These are phyloP conservation scores for Symbiodinium natans DNA, from an alignment of 73 alveolate genomes.

Conservation along the genomic window DNA sequence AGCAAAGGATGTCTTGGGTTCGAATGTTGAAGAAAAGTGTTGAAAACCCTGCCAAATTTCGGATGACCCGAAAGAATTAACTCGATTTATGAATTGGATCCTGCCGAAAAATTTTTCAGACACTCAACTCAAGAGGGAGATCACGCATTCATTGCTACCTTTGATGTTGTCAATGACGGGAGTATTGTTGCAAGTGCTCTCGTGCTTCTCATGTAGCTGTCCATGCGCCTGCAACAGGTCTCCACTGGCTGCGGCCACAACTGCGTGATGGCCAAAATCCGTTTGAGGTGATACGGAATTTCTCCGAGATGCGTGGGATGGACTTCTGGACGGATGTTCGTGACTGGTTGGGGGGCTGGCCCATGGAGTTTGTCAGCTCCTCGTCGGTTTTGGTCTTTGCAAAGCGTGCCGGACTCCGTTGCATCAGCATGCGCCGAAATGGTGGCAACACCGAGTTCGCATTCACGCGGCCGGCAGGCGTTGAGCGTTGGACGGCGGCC, in stretches of 20 bases:
- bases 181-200: too few species aligned
- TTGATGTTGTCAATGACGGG: too few species aligned
- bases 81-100: too few species aligned
- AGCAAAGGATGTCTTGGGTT: background rate
- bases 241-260: conserved; percentile 29
- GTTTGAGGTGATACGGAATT: conserved; percentile 8
- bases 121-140: too few species aligned
- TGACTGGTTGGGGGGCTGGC: conserved; percentile 73
- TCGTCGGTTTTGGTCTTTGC: conserved; percentile 9
- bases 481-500: conserved; percentile 26
- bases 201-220: too few species aligned
- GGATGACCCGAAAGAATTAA: too few species aligned
- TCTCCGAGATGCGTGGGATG: conserved; percentile 49
- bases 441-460: conserved; percentile 85
- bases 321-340: conserved; percentile 63
- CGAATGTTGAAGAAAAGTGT: background rate
- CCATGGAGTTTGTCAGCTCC: conserved; percentile 46
- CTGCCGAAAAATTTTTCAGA: too few species aligned
- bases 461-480: conserved; percentile 17
- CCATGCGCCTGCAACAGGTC: background rate
- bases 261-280: conserved; percentile 21
- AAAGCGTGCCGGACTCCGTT: conserved; percentile 1
- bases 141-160: too few species aligned
- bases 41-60: too few species aligned
- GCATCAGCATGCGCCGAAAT: conserved; percentile 42